Evolutionary conservation across 1,284 basidiomycete species (phyloP).

Genomic region (Wallemia hederae): DNA sequence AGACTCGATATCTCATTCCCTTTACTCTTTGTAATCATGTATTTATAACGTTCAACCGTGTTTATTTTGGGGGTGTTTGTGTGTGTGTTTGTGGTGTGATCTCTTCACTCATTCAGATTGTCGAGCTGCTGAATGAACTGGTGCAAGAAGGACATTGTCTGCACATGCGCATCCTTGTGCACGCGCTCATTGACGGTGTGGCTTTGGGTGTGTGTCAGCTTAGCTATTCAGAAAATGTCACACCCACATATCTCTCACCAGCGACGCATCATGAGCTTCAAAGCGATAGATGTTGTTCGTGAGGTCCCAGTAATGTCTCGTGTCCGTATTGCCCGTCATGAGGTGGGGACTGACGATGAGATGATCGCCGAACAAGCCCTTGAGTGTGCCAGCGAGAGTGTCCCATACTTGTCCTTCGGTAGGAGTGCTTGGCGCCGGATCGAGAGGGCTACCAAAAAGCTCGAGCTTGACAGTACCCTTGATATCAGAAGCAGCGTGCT

Average conservation of each 20-base stretch:
- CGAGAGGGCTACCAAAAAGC: constrained; percentile 20
- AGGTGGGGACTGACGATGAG: constrained; percentile 21
- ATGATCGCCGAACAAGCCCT: constrained; percentile 10
- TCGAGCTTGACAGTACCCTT: constrained; percentile 14
- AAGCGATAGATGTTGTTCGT: constrained; percentile 27
- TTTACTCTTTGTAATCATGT: neutral
- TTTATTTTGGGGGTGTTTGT: no score
- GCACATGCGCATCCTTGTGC: neutral
- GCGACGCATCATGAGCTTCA: neutral
- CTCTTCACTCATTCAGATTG: neutral
- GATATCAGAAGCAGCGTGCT: constrained; percentile 15
- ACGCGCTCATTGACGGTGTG: constrained; percentile 1
- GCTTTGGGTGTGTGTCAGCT: neutral
- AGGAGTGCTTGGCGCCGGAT: constrained; percentile 28
- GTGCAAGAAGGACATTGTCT: neutral
- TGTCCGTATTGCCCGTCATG: constrained; percentile 14
- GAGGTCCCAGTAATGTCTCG: constrained; percentile 22
- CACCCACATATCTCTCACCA: neutral
- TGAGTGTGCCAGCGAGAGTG: constrained; percentile 24
- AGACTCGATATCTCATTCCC: constrained; percentile 5
- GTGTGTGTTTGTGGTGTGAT: neutral
- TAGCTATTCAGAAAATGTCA: neutral
- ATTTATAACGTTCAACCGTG: constrained; percentile 1
- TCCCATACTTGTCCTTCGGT: constrained; percentile 19
- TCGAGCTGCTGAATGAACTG: neutral